Evolutionary conservation across 768 basidiomycete species (phyloP).

Genomic region (Leccinellum luteum): DNA sequence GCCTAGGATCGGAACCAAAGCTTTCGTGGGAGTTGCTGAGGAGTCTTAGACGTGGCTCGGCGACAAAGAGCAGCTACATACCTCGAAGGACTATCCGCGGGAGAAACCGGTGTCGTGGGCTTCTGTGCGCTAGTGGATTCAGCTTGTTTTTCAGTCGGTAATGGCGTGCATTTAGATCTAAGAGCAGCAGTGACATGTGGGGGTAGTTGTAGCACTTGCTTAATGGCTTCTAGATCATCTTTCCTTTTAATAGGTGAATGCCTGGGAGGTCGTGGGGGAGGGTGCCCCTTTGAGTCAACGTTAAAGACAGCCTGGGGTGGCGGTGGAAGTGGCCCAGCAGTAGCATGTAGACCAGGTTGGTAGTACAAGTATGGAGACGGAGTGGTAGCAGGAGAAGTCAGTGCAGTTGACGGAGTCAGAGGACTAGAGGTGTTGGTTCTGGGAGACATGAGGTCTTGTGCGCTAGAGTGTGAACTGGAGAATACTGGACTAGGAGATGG

Average conservation of each 20-base stretch:
- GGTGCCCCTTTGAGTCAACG: constrained; percentile 46
- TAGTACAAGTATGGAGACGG: constrained; percentile 53
- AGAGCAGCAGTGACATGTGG: constrained; percentile 50
- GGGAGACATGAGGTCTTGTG: constrained; percentile 30
- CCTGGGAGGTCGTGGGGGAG: constrained; percentile 60
- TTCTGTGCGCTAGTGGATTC: constrained; percentile 31
- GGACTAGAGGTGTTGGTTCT: constrained; percentile 25
- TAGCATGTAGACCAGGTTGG: constrained; percentile 66
- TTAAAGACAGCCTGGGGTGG: constrained; percentile 59
- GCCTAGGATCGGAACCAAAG: constrained; percentile 8
- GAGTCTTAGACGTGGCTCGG: not conserved
- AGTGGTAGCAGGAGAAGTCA: constrained; percentile 27
- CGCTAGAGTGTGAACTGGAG: constrained; percentile 26
- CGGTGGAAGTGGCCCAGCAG: constrained; percentile 69
- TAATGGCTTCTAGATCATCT: constrained; percentile 55
- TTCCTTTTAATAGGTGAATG: constrained; percentile 51
- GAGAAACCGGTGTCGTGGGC: not conserved
- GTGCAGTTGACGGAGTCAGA: constrained; percentile 23
- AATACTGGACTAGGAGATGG: constrained; percentile 27
- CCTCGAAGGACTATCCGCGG: constrained; percentile 15
- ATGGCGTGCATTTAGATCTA: constrained; percentile 17
- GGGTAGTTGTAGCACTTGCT: constrained; percentile 59
- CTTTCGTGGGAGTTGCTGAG: constrained; percentile 26
- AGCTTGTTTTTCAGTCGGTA: constrained; percentile 17
- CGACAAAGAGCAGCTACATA: constrained; percentile 7